Percentiles rank a stretch among this genome's conserved stretches.
Evolutionary conservation across 768 basidiomycete genomes (phyloP).

Genomic region (Chalciporus chontae): DNA sequence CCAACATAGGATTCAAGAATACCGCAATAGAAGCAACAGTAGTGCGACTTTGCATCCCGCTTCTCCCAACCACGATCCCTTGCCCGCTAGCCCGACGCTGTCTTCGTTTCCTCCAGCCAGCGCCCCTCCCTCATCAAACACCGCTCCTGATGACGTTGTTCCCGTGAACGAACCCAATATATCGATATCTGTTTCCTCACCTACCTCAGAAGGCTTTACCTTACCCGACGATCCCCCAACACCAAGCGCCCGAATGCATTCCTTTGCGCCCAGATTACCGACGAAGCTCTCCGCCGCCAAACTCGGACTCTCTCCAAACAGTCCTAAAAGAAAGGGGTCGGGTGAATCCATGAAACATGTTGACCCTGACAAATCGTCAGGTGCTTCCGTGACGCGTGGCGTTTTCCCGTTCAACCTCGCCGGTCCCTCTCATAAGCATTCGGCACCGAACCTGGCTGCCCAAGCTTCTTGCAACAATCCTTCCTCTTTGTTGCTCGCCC

Average conservation of each 20-base stretch:
- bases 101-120: constrained; percentile 42
- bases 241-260: constrained; percentile 60
- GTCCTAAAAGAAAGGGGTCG: constrained; percentile 57
- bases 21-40: constrained; percentile 59
- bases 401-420: constrained; percentile 31
- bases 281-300: constrained; percentile 63
- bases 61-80: constrained; percentile 25
- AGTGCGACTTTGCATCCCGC: constrained; percentile 47
- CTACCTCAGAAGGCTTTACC: constrained; percentile 36
- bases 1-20: constrained; percentile 61
- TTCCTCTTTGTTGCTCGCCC: constrained; percentile 46
- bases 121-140: constrained; percentile 22
- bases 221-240: constrained; percentile 37
- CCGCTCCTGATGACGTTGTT: constrained; percentile 18
- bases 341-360: constrained; percentile 29
- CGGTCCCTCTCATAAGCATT: constrained; percentile 27
- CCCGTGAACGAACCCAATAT: constrained; percentile 32
- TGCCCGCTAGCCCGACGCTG: constrained; percentile 28
- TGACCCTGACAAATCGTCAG: constrained; percentile 29
- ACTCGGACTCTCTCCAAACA: constrained; percentile 40
- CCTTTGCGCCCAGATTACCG: constrained; percentile 68
- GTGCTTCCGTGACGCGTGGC: constrained; percentile 16
- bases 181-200: constrained; percentile 48
- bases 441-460: constrained; percentile 15
- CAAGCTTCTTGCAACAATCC: constrained; percentile 29